phyloP scores from a whole-genome alignment of 441 rosid species.

The Adansonia madagascariensis region DNA sequence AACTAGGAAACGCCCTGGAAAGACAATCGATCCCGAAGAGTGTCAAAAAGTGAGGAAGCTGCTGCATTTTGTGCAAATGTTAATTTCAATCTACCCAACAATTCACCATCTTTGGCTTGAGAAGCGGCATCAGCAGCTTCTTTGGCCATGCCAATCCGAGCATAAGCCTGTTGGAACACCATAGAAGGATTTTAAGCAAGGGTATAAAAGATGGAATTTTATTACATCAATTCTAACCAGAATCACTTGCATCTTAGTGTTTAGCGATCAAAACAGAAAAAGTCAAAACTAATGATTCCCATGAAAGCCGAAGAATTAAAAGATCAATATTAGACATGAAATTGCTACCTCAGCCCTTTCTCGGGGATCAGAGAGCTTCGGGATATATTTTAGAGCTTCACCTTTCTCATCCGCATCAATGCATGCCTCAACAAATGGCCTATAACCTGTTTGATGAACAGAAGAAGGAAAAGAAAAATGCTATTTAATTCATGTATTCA shows the following conservation, averaged over 20 bases:
- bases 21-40: slow-evolving; percentile 75
- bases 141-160: slow-evolving; percentile 96
- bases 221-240: background rate
- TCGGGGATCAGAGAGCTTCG: slow-evolving; percentile 81
- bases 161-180: slow-evolving; percentile 61
- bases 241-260: background rate
- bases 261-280: background rate
- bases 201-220: background rate
- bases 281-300: background rate
- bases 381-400: slow-evolving; percentile 93
- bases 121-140: slow-evolving; percentile 99
- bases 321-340: background rate
- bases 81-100: slow-evolving; percentile 78
- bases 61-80: slow-evolving; percentile 88
- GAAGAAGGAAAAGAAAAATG: background rate
- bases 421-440: slow-evolving; percentile 98
- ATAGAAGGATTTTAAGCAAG: slow-evolving; percentile 16
- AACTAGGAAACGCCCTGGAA: slow-evolving; percentile 71
- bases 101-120: slow-evolving; percentile 94
- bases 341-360: slow-evolving; percentile 87
- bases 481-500: background rate
- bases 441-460: slow-evolving; percentile 59
- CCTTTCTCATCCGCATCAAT: slow-evolving; percentile 85
- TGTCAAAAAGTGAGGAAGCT: slow-evolving; percentile 86
- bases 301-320: background rate